These are phyloP conservation scores for Hypoxylon perforatum DNA, from an alignment of 495 filamentous ascomycete genomes.

Conservation along the genomic window DNA sequence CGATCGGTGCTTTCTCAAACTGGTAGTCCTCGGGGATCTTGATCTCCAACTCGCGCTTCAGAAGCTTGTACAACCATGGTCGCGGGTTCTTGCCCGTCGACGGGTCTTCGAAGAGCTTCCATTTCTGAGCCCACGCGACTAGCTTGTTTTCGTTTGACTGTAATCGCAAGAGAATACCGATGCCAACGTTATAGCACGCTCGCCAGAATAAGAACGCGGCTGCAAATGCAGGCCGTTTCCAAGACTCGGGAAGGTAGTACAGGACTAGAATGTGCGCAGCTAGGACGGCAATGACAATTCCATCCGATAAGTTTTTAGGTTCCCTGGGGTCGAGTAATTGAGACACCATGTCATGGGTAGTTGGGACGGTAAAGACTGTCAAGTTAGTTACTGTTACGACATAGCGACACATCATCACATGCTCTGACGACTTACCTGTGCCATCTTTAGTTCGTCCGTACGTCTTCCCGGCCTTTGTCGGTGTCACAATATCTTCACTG, in stretches of 20 bases:
- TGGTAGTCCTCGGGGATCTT: constrained; percentile 95
- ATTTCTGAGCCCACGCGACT: constrained; percentile 87
- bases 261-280: constrained; percentile 76
- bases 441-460: constrained; percentile 94
- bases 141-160: constrained; percentile 90
- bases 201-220: constrained; percentile 91
- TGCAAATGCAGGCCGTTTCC: constrained; percentile 80
- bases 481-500: constrained; percentile 38
- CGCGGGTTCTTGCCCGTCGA: constrained; percentile 80
- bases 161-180: constrained; percentile 86
- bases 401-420: not conserved
- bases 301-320: constrained; percentile 92
- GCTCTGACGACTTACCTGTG: constrained; percentile 69
- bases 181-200: constrained; percentile 89
- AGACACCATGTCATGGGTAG: constrained; percentile 98
- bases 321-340: constrained; percentile 94
- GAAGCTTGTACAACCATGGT: constrained; percentile 79
- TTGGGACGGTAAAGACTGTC: constrained; percentile 92
- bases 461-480: constrained; percentile 73
- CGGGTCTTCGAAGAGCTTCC: constrained; percentile 86
- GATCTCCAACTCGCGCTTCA: constrained; percentile 90
- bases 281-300: constrained; percentile 82
- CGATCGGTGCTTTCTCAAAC: constrained; percentile 90
- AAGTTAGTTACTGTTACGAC: constrained; percentile 11
- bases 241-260: constrained; percentile 72